phyloP scores from a whole-genome alignment of 2,329 filamentous ascomycete genomes.

The Fusarium drepaniforme region DNA sequence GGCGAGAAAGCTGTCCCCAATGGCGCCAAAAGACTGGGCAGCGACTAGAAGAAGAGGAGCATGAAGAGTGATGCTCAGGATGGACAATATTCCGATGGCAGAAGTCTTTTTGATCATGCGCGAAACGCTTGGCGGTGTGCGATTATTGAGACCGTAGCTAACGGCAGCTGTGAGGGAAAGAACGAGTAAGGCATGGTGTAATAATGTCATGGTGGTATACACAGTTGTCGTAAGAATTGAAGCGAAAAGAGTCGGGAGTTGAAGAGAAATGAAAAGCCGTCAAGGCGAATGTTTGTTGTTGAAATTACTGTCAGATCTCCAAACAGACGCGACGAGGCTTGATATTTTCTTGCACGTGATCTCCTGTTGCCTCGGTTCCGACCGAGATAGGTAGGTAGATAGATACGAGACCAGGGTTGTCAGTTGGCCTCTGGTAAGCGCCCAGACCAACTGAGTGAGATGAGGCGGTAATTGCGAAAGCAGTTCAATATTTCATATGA shows the following conservation, averaged over 20 bases:
- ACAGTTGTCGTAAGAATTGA: background rate
- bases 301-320: background rate
- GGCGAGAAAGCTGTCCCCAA: constrained; percentile 53
- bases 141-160: constrained; percentile 33
- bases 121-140: constrained; percentile 35
- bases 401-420: background rate
- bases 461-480: no score
- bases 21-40: constrained; percentile 47
- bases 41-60: constrained; percentile 37
- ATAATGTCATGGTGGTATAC: background rate
- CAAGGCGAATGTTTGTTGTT: background rate
- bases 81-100: constrained; percentile 48
- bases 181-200: constrained; percentile 38
- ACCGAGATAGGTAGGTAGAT: background rate
- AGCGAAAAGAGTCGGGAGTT: background rate
- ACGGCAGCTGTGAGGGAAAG: constrained; percentile 32
- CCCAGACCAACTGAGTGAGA: background rate
- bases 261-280: background rate
- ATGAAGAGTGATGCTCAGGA: constrained; percentile 24
- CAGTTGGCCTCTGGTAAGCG: background rate
- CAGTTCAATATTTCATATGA: background rate
- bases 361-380: background rate
- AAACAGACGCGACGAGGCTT: background rate
- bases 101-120: constrained; percentile 49
- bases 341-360: background rate